Percentiles rank a stretch among this genome's conserved stretches.
Conservation (phyloP, 2,329 filamentous ascomycete species). For the Trichoderma sp. region DNA sequence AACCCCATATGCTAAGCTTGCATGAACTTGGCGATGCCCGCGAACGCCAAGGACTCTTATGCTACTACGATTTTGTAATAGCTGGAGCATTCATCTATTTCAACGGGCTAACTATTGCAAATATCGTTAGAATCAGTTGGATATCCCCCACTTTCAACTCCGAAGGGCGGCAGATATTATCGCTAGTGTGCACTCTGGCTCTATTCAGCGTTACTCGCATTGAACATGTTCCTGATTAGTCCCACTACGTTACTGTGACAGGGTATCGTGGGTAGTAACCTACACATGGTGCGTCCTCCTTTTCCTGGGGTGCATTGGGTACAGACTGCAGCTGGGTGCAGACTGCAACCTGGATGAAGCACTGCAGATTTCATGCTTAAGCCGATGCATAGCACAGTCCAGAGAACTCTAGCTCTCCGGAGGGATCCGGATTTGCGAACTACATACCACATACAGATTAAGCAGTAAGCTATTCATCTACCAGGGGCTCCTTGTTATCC, state of each 20-base stretch:
- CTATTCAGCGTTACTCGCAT: not conserved
- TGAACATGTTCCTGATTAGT: not conserved
- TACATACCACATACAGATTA: not conserved
- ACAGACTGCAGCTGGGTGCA: not conserved
- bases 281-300: not conserved
- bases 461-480: not conserved
- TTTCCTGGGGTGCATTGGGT: not conserved
- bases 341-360: not conserved
- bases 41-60: not conserved
- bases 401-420: not conserved
- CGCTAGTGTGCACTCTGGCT: not conserved
- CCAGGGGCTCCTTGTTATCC: not conserved
- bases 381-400: not conserved
- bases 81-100: not conserved
- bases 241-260: not conserved
- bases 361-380: not conserved
- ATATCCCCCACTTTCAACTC: not conserved
- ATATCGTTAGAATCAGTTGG: not conserved
- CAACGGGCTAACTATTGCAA: not conserved
- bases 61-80: not conserved
- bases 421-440: not conserved
- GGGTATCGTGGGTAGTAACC: not conserved
- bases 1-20: not conserved
- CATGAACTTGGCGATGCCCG: not conserved
- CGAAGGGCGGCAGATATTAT: not conserved